Evolutionary conservation across 176 grass and related monocot genomes (phyloP), one percentile per base, ranked within the genome.

Genomic region (Carex kokanica): DNA sequence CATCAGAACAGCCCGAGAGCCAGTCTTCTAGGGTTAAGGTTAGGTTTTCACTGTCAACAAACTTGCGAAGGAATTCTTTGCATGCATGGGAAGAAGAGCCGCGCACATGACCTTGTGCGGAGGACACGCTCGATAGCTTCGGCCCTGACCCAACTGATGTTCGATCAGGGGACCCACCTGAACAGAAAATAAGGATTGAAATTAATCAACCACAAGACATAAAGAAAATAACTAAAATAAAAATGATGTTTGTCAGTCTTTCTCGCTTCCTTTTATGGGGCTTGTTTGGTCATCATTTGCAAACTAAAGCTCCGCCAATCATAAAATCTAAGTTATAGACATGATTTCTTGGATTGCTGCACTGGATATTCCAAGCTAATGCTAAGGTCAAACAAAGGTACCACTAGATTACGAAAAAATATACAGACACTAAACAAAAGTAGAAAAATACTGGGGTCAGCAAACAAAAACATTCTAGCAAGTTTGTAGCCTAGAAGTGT

Each of bases 1-100:
- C 91, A 72, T 91, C 83, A 61, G 78, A 88, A 56, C 90, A 63
- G 66, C 90, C 88, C 1, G 89, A 90, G 78, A 99, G 85, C 91
- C 93, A 99, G 40, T 95, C 93, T 87, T 93, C 88, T 4, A 99
- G 91, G 58, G 89, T 84, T 84, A 85, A 74, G 18, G 96, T 99
- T 43, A 95, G 58, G 60, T 95, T 90, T 53, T 98, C 93, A 86
- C 81, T 91, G 60, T 98, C 96, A 27, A 98, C 92, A 78, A 98
- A 99, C 71, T 99, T 90, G 1, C 84, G 84, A 59, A 99, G 96
- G 78, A 98, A 99, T 83, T 95, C 91, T 83, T 99, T 95, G 64
- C 89, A 95, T 20, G 68, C 83, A 40, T 93, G 91, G 18, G 93
- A 93, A 20, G 93, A 95, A 49, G 91, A 93, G 38, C 88, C 86